These are phyloP conservation scores for Tephrocybe rancida DNA, from an alignment of 768 basidiomycete genomes.

Conservation along the genomic window DNA sequence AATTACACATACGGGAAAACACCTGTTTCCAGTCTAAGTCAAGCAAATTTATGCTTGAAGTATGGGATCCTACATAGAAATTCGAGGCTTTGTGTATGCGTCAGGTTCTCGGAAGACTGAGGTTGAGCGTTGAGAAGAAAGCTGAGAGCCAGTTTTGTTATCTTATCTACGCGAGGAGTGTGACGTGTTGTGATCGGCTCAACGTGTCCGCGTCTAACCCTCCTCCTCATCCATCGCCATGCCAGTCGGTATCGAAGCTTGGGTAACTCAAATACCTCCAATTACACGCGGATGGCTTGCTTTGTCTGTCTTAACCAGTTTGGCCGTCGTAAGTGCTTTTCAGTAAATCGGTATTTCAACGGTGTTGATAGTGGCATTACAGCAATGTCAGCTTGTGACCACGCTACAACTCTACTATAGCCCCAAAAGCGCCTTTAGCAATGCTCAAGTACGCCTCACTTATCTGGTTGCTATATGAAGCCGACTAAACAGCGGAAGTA, in stretches of 20 bases:
- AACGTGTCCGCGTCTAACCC: conserved; percentile 6
- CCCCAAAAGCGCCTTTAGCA: conserved; percentile 80
- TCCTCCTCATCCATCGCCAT: conserved; percentile 33
- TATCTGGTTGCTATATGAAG: neutral
- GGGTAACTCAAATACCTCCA: conserved; percentile 91
- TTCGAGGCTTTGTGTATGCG: too few species aligned
- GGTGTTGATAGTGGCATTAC: conserved; percentile 2
- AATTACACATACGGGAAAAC: too few species aligned
- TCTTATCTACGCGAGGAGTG: too few species aligned
- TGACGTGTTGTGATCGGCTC: conserved; percentile 15
- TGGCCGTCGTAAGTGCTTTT: conserved; percentile 80
- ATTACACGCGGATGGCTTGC: conserved; percentile 87
- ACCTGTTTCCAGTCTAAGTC: too few species aligned
- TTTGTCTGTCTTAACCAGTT: conserved; percentile 75
- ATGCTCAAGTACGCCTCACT: conserved; percentile 63
- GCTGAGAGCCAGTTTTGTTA: too few species aligned
- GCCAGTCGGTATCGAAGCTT: conserved; percentile 87
- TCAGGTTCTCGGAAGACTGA: too few species aligned
- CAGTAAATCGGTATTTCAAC: neutral
- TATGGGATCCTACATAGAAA: too few species aligned
- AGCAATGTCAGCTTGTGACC: conserved; percentile 94
- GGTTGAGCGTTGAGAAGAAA: too few species aligned
- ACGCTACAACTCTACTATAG: conserved; percentile 94
- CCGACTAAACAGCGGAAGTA: conserved; percentile 30
- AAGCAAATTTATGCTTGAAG: too few species aligned